These are phyloP conservation scores for Mycena rebaudengoi DNA, from an alignment of 768 basidiomycete genomes.

Conservation along the genomic window DNA sequence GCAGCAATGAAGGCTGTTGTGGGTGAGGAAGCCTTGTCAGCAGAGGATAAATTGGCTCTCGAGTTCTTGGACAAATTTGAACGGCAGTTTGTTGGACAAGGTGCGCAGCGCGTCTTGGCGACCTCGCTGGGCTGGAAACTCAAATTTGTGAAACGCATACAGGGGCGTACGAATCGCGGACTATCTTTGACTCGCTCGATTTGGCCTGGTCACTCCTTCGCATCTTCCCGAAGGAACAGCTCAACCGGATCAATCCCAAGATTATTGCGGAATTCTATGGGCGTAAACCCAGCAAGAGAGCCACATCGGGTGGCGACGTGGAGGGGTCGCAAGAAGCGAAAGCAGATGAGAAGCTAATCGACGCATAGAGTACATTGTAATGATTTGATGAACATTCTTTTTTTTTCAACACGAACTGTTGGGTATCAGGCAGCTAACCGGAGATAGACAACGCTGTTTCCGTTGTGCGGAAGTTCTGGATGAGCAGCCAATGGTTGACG, in stretches of 20 bases:
- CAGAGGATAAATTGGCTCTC: constrained; percentile 95
- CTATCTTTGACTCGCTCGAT: constrained; percentile 97
- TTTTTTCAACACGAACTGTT: too few species aligned
- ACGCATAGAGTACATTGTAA: constrained; percentile 54
- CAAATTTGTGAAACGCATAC: constrained; percentile 24
- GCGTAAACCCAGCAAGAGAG: constrained; percentile 79
- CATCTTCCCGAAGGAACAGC: constrained; percentile 98
- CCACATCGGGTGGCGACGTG: constrained; percentile 54
- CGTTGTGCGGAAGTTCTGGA: constrained; percentile 22
- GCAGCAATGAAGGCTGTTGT: constrained; percentile 99
- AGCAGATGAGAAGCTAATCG: constrained; percentile 59
- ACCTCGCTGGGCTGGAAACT: too few species aligned
- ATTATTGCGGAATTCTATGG: constrained; percentile 94
- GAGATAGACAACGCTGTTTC: background rate
- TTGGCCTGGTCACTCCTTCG: constrained; percentile 96
- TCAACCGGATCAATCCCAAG: constrained; percentile 98
- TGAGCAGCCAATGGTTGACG: background rate
- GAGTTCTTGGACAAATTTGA: constrained; percentile 99
- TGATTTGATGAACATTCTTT: constrained; percentile 20
- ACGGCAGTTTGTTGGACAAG: constrained; percentile 96
- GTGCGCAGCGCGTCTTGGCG: constrained; percentile 48
- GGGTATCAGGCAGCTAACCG: too few species aligned
- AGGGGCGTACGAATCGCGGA: constrained; percentile 95
- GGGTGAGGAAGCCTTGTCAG: constrained; percentile 94
- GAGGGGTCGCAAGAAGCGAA: constrained; percentile 55